Evolutionary conservation across 805 yeast genomes (phyloP), one percentile per base, ranked within the genome.

Genomic region (Candida corydali): DNA sequence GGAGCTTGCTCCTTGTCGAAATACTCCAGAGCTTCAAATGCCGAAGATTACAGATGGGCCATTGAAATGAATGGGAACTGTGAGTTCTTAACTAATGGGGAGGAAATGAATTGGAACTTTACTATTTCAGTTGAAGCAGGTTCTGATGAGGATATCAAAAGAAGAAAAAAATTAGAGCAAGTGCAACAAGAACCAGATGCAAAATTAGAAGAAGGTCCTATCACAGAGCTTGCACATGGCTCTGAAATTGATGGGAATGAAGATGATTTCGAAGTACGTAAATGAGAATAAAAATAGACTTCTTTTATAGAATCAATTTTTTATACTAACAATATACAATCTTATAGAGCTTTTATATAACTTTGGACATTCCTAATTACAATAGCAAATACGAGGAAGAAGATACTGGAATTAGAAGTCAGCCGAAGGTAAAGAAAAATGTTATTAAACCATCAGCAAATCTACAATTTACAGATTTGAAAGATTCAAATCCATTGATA

Each of bases 51-150:
- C 11, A 54, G 53, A 1, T 91, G 96, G 96, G 55, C 49, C 5
- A 53, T 82, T 36, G 65, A 65, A 14, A 69, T 74, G 72, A 86
- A 85, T 54, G 96, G 97, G 4, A 71, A 77, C 44, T 76, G 86
- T 6, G 78, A 73, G 29, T 88, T 82, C 49, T 65, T 91, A 42
- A 56, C 74, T 5, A 59, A 70, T 5, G 98, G 98, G 6, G 93
- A 89, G 50, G 96, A 88, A 57, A 86, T 87, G 94, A 81, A 86
- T 53, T 89, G 97, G 97, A 78, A 81, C 49, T 91, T 88, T 65
- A 76, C 75, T 50, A 69, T 59, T 39, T 78, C 76, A 14, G 81
- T 76, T 46, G 96, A 86, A 61, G 95, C 96, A 5, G 96, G 96
- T 8, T 84, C 95, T 3, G 86, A 81, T 44, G 95, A 82, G 34